A percentile compares a stretch with the other conserved stretches of the same genome.
phyloP scores from a whole-genome alignment of 208 protist genomes.

The Trypanosoma melophagium region DNA sequence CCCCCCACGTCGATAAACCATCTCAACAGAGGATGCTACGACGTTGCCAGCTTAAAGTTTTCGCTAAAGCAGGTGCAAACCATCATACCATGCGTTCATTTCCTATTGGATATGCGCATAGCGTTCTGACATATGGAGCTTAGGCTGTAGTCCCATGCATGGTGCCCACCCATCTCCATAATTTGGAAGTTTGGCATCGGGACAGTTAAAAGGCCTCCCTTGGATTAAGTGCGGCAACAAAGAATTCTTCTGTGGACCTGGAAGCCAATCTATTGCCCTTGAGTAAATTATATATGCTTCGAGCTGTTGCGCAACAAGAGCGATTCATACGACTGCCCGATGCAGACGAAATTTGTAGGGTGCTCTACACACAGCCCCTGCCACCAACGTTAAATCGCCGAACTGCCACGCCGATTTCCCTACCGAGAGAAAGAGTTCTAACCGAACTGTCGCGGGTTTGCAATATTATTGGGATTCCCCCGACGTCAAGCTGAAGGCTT shows the following conservation, averaged over 20 bases:
- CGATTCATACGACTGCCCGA: neutral
- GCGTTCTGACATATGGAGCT: neutral
- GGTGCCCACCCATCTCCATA: neutral
- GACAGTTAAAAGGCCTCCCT: neutral
- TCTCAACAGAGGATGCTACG: neutral
- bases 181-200: neutral
- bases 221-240: neutral
- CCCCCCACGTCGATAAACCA: neutral
- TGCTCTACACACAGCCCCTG: neutral
- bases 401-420: neutral
- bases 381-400: neutral
- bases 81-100: neutral
- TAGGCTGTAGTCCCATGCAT: neutral
- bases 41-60: neutral
- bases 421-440: neutral
- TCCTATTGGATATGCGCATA: constrained; percentile 2
- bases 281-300: neutral
- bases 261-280: neutral
- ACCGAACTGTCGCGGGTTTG: neutral
- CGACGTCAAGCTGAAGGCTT: neutral
- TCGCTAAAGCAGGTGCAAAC: neutral
- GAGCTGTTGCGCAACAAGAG: neutral
- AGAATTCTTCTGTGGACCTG: neutral
- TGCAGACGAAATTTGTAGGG: neutral
- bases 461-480: neutral